These are phyloP conservation scores for Leishmania tarentolae DNA, from an alignment of 208 protist species.

Conservation along the genomic window DNA sequence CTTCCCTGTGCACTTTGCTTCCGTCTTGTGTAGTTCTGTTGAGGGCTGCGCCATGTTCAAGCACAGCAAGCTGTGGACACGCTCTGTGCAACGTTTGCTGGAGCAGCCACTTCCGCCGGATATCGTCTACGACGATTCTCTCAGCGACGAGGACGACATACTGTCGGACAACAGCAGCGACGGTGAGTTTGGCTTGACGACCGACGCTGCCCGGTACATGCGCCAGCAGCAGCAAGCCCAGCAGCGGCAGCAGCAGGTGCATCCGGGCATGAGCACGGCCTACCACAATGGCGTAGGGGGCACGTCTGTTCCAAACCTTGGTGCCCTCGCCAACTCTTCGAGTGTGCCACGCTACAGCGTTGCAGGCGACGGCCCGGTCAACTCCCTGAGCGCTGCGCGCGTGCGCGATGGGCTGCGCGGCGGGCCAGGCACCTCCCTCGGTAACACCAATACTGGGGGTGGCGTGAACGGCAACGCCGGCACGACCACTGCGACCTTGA, in stretches of 20 bases:
- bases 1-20: constrained; percentile 84
- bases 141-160: constrained; percentile 41
- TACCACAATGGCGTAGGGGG: constrained; percentile 15
- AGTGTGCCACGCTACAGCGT: constrained; percentile 22
- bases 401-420: constrained; percentile 17
- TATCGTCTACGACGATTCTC: constrained; percentile 61
- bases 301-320: constrained; percentile 20
- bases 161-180: constrained; percentile 52
- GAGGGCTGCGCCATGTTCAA: constrained; percentile 86
- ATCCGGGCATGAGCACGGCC: constrained; percentile 16
- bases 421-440: constrained; percentile 15
- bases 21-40: constrained; percentile 67
- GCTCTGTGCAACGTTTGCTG: constrained; percentile 64
- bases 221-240: constrained; percentile 29
- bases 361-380: constrained; percentile 23
- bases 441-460: constrained; percentile 10
- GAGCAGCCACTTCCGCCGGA: constrained; percentile 77
- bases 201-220: constrained; percentile 32
- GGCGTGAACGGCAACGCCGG: constrained; percentile 8
- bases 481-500: neutral
- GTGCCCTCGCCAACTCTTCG: constrained; percentile 21
- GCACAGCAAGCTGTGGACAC: constrained; percentile 82
- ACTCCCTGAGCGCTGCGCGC: constrained; percentile 19
- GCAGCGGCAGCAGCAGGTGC: constrained; percentile 10
- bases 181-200: constrained; percentile 33